Evolutionary conservation across 495 filamentous ascomycete genomes (phyloP).

Genomic region (Penicillium steckii): DNA sequence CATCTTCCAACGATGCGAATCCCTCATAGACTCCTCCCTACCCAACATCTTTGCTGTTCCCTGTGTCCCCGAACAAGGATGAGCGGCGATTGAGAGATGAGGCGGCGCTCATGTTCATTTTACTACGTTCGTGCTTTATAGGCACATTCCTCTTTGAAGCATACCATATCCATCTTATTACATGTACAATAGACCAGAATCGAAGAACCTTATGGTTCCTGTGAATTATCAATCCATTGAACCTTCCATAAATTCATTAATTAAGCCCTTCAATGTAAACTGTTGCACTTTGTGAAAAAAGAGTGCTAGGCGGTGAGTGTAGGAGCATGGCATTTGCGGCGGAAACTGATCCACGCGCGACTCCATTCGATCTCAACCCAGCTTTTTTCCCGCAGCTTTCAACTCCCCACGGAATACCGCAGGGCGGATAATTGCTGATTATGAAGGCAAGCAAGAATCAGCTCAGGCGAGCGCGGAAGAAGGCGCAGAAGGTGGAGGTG

Average conservation of each 20-base stretch:
- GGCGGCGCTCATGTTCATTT: not conserved
- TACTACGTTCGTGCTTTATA: not conserved
- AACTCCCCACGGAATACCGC: not conserved
- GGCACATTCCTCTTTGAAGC: not conserved
- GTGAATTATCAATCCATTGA: not conserved
- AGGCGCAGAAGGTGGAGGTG: slow-evolving; percentile 63
- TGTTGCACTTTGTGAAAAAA: not conserved
- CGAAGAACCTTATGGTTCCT: not conserved
- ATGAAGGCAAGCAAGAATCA: slow-evolving; percentile 80
- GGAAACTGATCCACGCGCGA: not conserved
- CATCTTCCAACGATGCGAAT: too few species aligned
- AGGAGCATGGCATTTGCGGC: not conserved
- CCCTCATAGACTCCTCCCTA: too few species aligned
- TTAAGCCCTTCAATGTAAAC: too few species aligned
- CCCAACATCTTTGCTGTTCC: too few species aligned
- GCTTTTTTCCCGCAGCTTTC: not conserved
- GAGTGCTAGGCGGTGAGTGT: not conserved
- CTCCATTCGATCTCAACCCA: not conserved
- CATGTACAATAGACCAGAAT: not conserved
- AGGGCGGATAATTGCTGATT: not conserved
- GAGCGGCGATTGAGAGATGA: not conserved
- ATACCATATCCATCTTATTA: not conserved
- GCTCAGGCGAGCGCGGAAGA: slow-evolving; percentile 83
- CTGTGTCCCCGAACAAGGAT: not conserved
- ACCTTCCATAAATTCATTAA: not conserved